A percentile compares a stretch with the other conserved stretches of the same genome.
phyloP scores from a whole-genome alignment of 106 monocot species.

The Xerophyta viscosa region DNA sequence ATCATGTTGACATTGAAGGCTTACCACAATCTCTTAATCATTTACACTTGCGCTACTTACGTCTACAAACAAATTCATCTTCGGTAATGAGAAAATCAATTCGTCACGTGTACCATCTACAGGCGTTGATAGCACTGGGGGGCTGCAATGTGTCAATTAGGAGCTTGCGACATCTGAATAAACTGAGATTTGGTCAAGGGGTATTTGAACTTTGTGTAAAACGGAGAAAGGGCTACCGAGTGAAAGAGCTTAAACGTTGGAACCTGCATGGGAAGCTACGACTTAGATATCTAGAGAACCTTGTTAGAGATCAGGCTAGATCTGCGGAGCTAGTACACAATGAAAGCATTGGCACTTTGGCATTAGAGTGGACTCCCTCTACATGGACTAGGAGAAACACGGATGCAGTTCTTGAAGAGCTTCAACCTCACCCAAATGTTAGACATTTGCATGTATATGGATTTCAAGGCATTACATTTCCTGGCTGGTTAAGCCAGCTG shows the following conservation, averaged over 20 bases:
- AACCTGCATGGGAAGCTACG: not conserved
- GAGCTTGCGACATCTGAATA: slow-evolving; percentile 4
- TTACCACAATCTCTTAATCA: slow-evolving; percentile 2
- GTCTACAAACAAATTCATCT: not conserved
- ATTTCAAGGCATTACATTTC: not conserved
- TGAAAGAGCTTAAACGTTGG: slow-evolving; percentile 1
- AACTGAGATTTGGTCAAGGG: slow-evolving; percentile 1
- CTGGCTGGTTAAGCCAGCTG: slow-evolving; percentile 11
- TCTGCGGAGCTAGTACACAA: not conserved
- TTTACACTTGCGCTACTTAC: not conserved
- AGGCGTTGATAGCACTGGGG: not conserved
- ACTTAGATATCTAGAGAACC: not conserved
- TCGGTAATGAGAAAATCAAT: not conserved
- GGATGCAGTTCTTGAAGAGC: slow-evolving; percentile 1
- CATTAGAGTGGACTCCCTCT: not conserved
- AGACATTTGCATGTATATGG: not conserved
- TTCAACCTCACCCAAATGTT: slow-evolving; percentile 17
- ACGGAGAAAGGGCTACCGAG: not conserved
- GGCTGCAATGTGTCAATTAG: not conserved
- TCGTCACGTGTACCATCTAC: not conserved
- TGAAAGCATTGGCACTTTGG: not conserved
- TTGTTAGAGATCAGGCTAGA: not conserved
- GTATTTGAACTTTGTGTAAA: not conserved
- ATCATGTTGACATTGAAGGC: not conserved
- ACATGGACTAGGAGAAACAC: not conserved